Conservation (phyloP, 2,329 filamentous ascomycete species). For the Ceratocystis harringtonii region DNA sequence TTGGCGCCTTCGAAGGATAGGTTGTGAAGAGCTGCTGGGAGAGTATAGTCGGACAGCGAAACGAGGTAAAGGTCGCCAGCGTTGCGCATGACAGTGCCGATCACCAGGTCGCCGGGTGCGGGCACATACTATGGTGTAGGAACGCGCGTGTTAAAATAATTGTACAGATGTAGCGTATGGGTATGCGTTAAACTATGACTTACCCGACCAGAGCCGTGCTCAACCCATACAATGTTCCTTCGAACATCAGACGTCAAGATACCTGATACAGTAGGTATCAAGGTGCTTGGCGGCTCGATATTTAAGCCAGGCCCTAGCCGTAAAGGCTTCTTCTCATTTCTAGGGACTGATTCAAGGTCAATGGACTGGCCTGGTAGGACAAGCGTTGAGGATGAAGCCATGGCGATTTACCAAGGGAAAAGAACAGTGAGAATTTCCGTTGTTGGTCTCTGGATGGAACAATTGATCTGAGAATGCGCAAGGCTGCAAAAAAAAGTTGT, state of each 20-base stretch:
- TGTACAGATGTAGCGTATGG: neutral
- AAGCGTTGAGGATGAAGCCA: slow-evolving; percentile 44
- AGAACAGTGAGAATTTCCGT: neutral
- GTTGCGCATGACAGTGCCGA: slow-evolving; percentile 68
- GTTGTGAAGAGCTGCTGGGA: slow-evolving; percentile 60
- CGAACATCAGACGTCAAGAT: slow-evolving; percentile 50
- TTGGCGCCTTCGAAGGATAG: slow-evolving; percentile 86
- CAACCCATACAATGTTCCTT: slow-evolving; percentile 68
- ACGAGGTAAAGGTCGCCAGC: slow-evolving; percentile 68
- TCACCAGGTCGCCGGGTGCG: slow-evolving; percentile 66
- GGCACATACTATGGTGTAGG: slow-evolving; percentile 52
- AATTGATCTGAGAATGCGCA: neutral
- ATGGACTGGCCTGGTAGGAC: slow-evolving; percentile 74
- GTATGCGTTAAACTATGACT: slow-evolving; percentile 20
- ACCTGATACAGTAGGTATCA: slow-evolving; percentile 53
- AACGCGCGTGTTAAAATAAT: slow-evolving; percentile 4
- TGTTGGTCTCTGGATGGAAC: neutral
- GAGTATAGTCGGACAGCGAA: slow-evolving; percentile 50
- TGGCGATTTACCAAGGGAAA: slow-evolving; percentile 22
- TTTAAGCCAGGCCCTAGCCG: slow-evolving; percentile 74
- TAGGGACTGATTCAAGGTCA: slow-evolving; percentile 49
- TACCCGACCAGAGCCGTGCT: slow-evolving; percentile 55
- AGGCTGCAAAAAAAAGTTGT: slow-evolving; percentile 10
- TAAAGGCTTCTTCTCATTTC: slow-evolving; percentile 52
- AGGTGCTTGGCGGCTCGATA: slow-evolving; percentile 60